Base-by-base conservation (phyloP, 2,329 filamentous ascomycete species). In the Ophidiomyces ophidiicola region DNA sequence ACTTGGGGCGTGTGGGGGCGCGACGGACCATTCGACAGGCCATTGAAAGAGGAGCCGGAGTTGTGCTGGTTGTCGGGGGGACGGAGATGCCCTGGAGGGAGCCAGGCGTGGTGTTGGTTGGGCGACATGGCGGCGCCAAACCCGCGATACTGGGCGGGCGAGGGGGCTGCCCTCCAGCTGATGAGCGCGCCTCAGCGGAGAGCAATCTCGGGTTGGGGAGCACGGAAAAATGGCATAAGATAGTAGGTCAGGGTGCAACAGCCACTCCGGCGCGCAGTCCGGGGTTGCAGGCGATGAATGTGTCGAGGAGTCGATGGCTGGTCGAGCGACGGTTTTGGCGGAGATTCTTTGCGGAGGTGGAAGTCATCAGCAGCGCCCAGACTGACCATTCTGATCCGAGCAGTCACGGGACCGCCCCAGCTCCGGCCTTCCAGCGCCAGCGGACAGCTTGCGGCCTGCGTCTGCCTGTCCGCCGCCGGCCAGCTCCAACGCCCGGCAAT, bases 31-130 rank as follows among this genome's bases (percentile, higher is more conserved):
- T 59, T 61, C 15, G 60, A 53, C 32, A 59, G 53, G 49, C 62
- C 62, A 64, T 66, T 66, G 57, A 57, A 50, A 35, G 57, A 54
- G 32, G 43, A 31, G 36, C 60, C 57, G 44, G 50, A 52, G 42
- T 61, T 59, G 42, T 53, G 53, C 29, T 64, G 68, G 68, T 82
- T 76, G 56, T 82, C 77, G 53, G 71, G 66, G 56, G 69, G 70
- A 48, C 72, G 71, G 46, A 75, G 67, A 53, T 70, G 63, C 46
- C 69, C 68, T 51, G 75, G 71, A 51, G 75, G 69, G 47, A 70
- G 70, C 78, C 79, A 82, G 69, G 71, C 65, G 66, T 78, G 74
- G 64, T 75, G 71, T 64, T 78, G 77, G 62, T 70, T 66, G 64
- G 77, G 67, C 60, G 77, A 77, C 76, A 80, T 80, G 60, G 37